phyloP scores from a whole-genome alignment of 805 yeast species.

The Sungouiella thailandica region DNA sequence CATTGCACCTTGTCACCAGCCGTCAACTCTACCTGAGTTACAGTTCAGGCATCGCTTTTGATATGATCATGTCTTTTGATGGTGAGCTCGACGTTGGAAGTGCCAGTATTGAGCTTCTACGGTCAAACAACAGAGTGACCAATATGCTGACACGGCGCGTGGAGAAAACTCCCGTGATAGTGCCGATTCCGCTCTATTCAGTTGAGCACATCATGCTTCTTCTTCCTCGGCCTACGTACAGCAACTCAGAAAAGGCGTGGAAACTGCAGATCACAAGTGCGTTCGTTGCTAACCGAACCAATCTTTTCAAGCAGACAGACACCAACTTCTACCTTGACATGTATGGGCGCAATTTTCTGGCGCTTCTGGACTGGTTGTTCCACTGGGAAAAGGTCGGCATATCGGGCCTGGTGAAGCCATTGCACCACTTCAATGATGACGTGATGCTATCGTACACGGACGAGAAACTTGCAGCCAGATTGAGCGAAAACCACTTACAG shows the following conservation, averaged over 20 bases:
- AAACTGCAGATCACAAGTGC: conserved; percentile 24
- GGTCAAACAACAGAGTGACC: conserved; percentile 13
- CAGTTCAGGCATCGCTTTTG: conserved; percentile 13
- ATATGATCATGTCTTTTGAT: conserved; percentile 35
- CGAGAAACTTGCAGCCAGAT: conserved; percentile 17
- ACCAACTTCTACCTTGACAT: conserved; percentile 17
- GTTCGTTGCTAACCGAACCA: conserved; percentile 25
- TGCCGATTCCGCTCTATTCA: conserved; percentile 33
- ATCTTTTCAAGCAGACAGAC: conserved; percentile 14
- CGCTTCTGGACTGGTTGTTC: conserved; percentile 24
- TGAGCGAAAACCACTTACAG: conserved; percentile 7
- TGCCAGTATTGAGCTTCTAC: conserved; percentile 33
- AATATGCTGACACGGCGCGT: not conserved
- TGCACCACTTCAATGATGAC: conserved; percentile 19
- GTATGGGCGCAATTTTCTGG: conserved; percentile 26
- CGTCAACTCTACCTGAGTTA: conserved; percentile 12
- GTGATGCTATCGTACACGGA: conserved; percentile 17
- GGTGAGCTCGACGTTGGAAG: conserved; percentile 24
- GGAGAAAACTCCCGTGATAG: conserved; percentile 26
- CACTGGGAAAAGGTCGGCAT: conserved; percentile 16
- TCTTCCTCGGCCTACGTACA: conserved; percentile 17
- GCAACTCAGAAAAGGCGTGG: conserved; percentile 27
- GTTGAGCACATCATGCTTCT: conserved; percentile 25
- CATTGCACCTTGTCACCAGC: conserved; percentile 12
- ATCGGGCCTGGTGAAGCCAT: conserved; percentile 11